These are phyloP conservation scores for Linum usitatissimum DNA, from an alignment of 345 rosid species.

Conservation along the genomic window DNA sequence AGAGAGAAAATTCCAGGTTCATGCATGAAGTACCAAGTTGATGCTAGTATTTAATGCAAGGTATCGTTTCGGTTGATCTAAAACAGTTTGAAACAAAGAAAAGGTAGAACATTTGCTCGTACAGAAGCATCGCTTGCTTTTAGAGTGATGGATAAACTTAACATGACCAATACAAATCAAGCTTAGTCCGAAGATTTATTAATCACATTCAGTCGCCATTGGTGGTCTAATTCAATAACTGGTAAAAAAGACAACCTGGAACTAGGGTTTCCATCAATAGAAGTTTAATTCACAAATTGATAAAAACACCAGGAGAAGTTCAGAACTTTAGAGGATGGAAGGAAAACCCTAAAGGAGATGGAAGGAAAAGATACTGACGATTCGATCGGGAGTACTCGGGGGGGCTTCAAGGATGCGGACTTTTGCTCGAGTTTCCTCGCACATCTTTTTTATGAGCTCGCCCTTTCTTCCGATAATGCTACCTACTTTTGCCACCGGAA, in stretches of 20 bases:
- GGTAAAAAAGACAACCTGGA: background rate
- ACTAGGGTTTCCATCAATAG: background rate
- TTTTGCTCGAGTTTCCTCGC: slow-evolving; percentile 80
- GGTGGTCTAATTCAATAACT: background rate
- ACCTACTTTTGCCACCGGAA: slow-evolving; percentile 66
- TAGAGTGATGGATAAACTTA: too few species aligned
- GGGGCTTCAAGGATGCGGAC: slow-evolving; percentile 77
- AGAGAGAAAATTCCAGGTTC: too few species aligned
- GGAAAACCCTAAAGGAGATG: background rate
- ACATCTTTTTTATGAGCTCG: slow-evolving; percentile 79
- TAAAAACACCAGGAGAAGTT: background rate
- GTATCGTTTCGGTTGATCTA: too few species aligned
- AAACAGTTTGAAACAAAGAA: too few species aligned
- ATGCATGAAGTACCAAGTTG: too few species aligned
- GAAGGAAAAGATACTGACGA: slow-evolving; percentile 34
- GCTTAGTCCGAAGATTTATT: background rate
- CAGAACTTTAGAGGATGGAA: background rate
- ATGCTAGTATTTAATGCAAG: too few species aligned
- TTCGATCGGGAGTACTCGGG: slow-evolving; percentile 43
- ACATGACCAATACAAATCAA: too few species aligned
- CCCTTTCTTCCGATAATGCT: slow-evolving; percentile 84
- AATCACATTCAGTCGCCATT: background rate
- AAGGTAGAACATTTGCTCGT: too few species aligned
- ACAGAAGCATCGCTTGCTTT: too few species aligned
- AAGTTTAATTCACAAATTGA: background rate